These are phyloP conservation scores for Gossypium mustelinum DNA, from an alignment of 345 rosid genomes.

Conservation along the genomic window DNA sequence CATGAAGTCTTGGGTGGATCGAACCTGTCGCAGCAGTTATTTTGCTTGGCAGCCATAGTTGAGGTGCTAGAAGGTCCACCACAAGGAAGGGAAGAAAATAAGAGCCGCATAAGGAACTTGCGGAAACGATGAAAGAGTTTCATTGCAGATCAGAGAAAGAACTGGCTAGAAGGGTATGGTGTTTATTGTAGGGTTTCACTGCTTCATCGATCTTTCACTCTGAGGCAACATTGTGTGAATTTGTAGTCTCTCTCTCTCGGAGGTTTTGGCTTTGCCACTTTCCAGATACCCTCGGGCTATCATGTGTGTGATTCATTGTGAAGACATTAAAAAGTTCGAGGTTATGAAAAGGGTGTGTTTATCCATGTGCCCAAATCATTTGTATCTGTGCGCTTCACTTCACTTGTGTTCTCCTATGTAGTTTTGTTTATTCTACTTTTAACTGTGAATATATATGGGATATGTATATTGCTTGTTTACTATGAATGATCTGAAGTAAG, in stretches of 20 bases:
- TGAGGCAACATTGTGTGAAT: background rate
- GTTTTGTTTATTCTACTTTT: constrained; percentile 24
- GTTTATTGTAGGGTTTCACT: background rate
- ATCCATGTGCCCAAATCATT: constrained; percentile 80
- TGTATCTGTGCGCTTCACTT: constrained; percentile 46
- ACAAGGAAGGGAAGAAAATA: constrained; percentile 47
- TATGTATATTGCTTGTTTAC: background rate
- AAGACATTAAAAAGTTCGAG: constrained; percentile 29
- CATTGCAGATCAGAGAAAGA: constrained; percentile 42
- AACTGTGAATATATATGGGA: constrained; percentile 9
- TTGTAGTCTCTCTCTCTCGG: constrained; percentile 14
- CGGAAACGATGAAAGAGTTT: constrained; percentile 62
- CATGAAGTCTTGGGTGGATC: constrained; percentile 89
- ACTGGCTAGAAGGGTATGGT: background rate
- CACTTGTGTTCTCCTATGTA: constrained; percentile 19
- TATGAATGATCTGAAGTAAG: constrained; percentile 20
- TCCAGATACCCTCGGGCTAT: constrained; percentile 26
- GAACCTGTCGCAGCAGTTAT: constrained; percentile 36
- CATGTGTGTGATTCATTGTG: constrained; percentile 39
- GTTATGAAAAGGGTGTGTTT: constrained; percentile 23
- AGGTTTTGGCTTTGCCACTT: constrained; percentile 21
- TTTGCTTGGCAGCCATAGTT: constrained; percentile 19
- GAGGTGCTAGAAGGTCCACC: constrained; percentile 20
- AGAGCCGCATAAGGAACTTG: constrained; percentile 59
- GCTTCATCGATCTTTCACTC: background rate